Conservation (phyloP, 768 basidiomycete genomes). For the Boletus rufocinnamomeus region DNA sequence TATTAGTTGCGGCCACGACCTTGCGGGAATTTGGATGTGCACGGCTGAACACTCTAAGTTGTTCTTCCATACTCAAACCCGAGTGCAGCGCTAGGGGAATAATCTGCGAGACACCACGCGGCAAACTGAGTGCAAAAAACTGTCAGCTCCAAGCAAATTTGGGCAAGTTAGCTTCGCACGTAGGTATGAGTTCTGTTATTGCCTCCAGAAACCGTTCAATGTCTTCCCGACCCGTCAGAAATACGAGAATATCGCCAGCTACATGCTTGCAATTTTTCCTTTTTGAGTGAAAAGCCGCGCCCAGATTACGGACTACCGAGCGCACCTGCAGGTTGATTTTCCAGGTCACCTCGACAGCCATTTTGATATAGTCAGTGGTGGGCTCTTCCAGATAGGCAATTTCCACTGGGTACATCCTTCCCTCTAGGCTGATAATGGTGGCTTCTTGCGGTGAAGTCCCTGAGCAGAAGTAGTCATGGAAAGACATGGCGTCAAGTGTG, state of each 20-base stretch:
- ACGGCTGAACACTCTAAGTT: slow-evolving; percentile 81
- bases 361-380: slow-evolving; percentile 74
- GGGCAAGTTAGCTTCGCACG: slow-evolving; percentile 41
- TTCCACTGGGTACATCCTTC: slow-evolving; percentile 94
- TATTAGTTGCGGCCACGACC: slow-evolving; percentile 92
- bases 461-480: slow-evolving; percentile 85
- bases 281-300: background rate
- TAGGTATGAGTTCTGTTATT: slow-evolving; percentile 74
- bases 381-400: slow-evolving; percentile 85
- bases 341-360: slow-evolving; percentile 82
- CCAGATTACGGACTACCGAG: background rate
- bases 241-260: slow-evolving; percentile 88
- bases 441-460: slow-evolving; percentile 66
- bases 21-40: slow-evolving; percentile 79
- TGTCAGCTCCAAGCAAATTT: slow-evolving; percentile 3
- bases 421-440: slow-evolving; percentile 86
- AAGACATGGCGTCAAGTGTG: slow-evolving; percentile 89
- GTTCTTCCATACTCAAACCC: slow-evolving; percentile 85
- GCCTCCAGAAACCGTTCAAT: slow-evolving; percentile 88
- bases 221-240: slow-evolving; percentile 94
- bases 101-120: slow-evolving; percentile 56
- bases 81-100: slow-evolving; percentile 82
- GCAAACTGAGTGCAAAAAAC: slow-evolving; percentile 40
- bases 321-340: slow-evolving; percentile 78
- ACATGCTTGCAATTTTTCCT: slow-evolving; percentile 53